phyloP scores from a whole-genome alignment of 108 stramenopile species.

The Fragilaria crotonensis region DNA sequence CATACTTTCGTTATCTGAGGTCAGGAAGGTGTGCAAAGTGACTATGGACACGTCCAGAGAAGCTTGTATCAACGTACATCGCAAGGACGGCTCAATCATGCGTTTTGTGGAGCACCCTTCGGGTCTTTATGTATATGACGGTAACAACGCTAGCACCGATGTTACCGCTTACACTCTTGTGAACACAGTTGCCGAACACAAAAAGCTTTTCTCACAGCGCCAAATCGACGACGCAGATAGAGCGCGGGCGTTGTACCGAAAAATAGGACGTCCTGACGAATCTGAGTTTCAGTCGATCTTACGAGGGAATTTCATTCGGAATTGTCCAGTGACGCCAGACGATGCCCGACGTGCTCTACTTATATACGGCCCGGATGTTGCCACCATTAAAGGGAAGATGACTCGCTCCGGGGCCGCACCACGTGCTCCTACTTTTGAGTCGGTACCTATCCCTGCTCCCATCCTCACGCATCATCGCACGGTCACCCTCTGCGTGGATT shows the following conservation, averaged over 20 bases:
- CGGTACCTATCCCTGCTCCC: too few relatives aligned
- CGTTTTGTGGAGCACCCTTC: neutral
- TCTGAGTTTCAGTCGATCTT: slow-evolving; percentile 11
- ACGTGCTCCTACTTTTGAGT: too few relatives aligned
- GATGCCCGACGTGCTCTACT: too few relatives aligned
- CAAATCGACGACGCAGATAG: slow-evolving; percentile 10
- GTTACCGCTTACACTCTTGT: neutral
- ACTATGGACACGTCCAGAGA: too few relatives aligned
- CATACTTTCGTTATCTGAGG: slow-evolving; percentile 8
- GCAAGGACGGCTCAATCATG: slow-evolving; percentile 1
- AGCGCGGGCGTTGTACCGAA: slow-evolving; percentile 14
- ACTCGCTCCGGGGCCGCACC: too few relatives aligned
- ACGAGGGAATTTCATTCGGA: slow-evolving; percentile 14
- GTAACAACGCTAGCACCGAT: neutral
- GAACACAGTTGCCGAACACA: neutral
- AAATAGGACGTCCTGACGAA: slow-evolving; percentile 18
- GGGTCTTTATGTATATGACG: neutral
- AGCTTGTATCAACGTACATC: slow-evolving; percentile 2
- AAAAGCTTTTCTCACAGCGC: slow-evolving; percentile 1
- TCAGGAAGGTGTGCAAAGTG: neutral
- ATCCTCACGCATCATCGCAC: too few relatives aligned
- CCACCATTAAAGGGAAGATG: slow-evolving; percentile 32
- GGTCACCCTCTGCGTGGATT: too few relatives aligned
- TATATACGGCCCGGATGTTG: too few relatives aligned
- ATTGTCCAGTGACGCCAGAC: too few relatives aligned